Percentiles rank a stretch among this genome's conserved stretches.
Conservation (phyloP, 164 flowering plant genomes). For the Stephania cephalantha region DNA sequence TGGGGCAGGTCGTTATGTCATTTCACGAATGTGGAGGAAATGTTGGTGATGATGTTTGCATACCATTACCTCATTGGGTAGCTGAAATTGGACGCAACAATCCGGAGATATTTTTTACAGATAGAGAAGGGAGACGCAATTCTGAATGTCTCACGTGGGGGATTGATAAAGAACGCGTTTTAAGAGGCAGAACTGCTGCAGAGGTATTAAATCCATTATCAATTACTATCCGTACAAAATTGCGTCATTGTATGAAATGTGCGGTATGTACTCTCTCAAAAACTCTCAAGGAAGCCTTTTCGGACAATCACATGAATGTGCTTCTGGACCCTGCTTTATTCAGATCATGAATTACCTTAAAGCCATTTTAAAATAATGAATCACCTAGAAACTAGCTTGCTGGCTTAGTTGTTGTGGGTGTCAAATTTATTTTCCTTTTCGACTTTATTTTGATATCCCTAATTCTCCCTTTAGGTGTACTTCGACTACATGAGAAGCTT, state of each 20-base stretch:
- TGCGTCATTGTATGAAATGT: too few relatives aligned
- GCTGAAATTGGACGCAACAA: conserved; percentile 83
- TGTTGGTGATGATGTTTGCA: conserved; percentile 93
- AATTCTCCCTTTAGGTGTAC: conserved; percentile 51
- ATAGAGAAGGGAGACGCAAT: conserved; percentile 81
- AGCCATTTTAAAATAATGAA: background rate
- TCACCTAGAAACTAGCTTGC: background rate
- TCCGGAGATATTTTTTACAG: conserved; percentile 93
- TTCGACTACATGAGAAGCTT: conserved; percentile 93
- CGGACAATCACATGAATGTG: too few relatives aligned
- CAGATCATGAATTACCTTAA: background rate
- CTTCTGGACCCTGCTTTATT: too few relatives aligned
- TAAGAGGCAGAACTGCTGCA: conserved; percentile 86
- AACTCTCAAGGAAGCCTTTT: too few relatives aligned
- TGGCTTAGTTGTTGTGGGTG: background rate
- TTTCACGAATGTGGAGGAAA: conserved; percentile 99
- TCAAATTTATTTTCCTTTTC: background rate
- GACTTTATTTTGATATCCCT: background rate
- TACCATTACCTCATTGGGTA: conserved; percentile 96
- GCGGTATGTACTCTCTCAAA: too few relatives aligned
- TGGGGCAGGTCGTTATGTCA: conserved; percentile 82
- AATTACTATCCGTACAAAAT: too few relatives aligned
- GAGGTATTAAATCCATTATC: conserved; percentile 50
- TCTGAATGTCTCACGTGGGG: conserved; percentile 99
- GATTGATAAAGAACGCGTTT: conserved; percentile 81